phyloP scores from a whole-genome alignment of 495 filamentous ascomycete genomes.

The Penicillium bovifimosum region DNA sequence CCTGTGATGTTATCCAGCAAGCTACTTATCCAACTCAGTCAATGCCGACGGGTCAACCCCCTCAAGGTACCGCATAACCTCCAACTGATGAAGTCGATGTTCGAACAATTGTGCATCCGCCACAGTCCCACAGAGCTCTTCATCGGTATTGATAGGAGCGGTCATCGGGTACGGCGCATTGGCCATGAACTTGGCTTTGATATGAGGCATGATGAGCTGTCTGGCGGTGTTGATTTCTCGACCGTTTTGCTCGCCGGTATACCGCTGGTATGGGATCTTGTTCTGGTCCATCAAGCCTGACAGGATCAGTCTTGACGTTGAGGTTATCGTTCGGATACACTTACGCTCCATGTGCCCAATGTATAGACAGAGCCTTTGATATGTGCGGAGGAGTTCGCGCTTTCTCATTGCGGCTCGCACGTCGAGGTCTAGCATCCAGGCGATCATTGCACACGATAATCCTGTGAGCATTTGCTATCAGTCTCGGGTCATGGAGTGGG shows the following conservation, averaged over 20 bases:
- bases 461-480: neutral
- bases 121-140: neutral
- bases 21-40: neutral
- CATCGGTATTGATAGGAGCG: neutral
- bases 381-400: slow-evolving; percentile 4
- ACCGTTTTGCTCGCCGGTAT: neutral
- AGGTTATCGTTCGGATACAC: neutral
- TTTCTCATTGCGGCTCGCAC: slow-evolving; percentile 1
- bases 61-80: slow-evolving; percentile 1
- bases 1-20: neutral
- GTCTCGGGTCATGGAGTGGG: neutral
- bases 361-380: neutral
- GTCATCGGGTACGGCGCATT: neutral
- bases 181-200: neutral
- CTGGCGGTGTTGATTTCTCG: neutral
- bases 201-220: neutral
- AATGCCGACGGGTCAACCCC: neutral
- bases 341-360: slow-evolving; percentile 5
- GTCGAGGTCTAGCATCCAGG: slow-evolving; percentile 5
- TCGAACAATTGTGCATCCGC: slow-evolving; percentile 3
- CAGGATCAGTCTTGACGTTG: neutral
- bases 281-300: neutral
- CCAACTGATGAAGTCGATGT: slow-evolving; percentile 5
- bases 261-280: neutral
- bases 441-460: slow-evolving; percentile 1